Conservation (phyloP, 2,329 filamentous ascomycete genomes). For the Chaetoscypha palmicola region DNA sequence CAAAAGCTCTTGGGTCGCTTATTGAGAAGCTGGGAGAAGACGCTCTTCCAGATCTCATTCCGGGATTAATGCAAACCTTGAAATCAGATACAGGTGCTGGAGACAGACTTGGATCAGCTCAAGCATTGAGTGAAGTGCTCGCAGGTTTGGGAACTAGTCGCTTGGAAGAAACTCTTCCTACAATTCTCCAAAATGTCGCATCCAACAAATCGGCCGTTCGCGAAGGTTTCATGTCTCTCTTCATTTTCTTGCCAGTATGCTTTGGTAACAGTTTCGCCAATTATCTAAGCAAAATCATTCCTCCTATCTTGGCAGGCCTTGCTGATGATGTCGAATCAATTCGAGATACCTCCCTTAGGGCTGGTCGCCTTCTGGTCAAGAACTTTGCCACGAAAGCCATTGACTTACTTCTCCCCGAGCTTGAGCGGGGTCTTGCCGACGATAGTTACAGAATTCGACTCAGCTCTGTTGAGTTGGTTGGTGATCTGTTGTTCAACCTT, state of each 20-base stretch:
- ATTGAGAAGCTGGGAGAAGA: constrained; percentile 98
- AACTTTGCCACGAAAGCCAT: constrained; percentile 96
- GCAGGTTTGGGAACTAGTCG: constrained; percentile 88
- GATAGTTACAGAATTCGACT: constrained; percentile 96
- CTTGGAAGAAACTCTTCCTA: constrained; percentile 91
- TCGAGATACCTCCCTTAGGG: constrained; percentile 89
- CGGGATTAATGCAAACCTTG: constrained; percentile 93
- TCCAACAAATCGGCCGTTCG: constrained; percentile 85
- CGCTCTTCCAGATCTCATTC: constrained; percentile 91
- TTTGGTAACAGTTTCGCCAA: constrained; percentile 98
- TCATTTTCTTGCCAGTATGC: constrained; percentile 97
- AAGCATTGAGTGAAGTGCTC: constrained; percentile 92
- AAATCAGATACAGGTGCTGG: constrained; percentile 96
- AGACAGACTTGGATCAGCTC: constrained; percentile 90
- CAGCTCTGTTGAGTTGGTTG: constrained; percentile 95
- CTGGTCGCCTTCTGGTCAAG: constrained; percentile 90
- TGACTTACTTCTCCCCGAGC: constrained; percentile 85
- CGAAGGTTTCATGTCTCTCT: constrained; percentile 98
- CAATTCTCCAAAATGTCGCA: constrained; percentile 90
- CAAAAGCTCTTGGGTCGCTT: constrained; percentile 90
- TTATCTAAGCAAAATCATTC: constrained; percentile 92
- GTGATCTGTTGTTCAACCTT: constrained; percentile 94
- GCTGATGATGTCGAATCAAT: constrained; percentile 96
- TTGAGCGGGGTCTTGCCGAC: constrained; percentile 94
- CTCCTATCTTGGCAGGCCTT: constrained; percentile 85